phyloP scores from a whole-genome alignment of 176 grass and related monocot species.

The Triticum aestivum region DNA sequence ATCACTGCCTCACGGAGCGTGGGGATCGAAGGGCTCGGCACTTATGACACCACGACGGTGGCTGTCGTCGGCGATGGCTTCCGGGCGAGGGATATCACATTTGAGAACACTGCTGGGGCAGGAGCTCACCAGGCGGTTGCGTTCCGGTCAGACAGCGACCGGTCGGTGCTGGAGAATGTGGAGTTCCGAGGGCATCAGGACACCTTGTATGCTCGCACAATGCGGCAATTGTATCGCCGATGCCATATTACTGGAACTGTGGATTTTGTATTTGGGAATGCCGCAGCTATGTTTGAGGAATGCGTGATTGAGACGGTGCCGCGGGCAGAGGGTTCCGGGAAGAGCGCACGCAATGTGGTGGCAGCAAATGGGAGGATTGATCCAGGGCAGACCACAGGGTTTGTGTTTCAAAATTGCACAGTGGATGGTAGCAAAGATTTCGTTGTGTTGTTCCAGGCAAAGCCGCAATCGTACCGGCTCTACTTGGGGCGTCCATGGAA shows the following conservation, averaged over 20 bases:
- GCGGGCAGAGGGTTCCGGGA: conserved; percentile 49
- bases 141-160: conserved; percentile 74
- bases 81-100: conserved; percentile 57
- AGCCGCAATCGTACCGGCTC: conserved; percentile 46
- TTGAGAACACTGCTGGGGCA: conserved; percentile 62
- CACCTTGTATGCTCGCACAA: conserved; percentile 70
- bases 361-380: conserved; percentile 77
- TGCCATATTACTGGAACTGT: conserved; percentile 67
- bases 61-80: conserved; percentile 65
- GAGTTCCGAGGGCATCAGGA: conserved; percentile 82
- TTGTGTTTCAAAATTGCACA: conserved; percentile 68
- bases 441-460: conserved; percentile 40
- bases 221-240: conserved; percentile 68
- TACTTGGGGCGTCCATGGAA: conserved; percentile 96
- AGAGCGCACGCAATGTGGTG: conserved; percentile 61
- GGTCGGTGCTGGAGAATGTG: conserved; percentile 70
- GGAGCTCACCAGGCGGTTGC: conserved; percentile 75
- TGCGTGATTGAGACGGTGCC: conserved; percentile 60
- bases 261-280: conserved; percentile 86
- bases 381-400: conserved; percentile 70
- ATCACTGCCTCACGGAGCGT: conserved; percentile 52
- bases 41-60: conserved; percentile 54
- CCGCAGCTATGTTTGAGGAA: conserved; percentile 64
- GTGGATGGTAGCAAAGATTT: conserved; percentile 60
- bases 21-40: conserved; percentile 46